These are phyloP conservation scores for Syzygium aromaticum DNA, from an alignment of 345 rosid species.

Conservation along the genomic window DNA sequence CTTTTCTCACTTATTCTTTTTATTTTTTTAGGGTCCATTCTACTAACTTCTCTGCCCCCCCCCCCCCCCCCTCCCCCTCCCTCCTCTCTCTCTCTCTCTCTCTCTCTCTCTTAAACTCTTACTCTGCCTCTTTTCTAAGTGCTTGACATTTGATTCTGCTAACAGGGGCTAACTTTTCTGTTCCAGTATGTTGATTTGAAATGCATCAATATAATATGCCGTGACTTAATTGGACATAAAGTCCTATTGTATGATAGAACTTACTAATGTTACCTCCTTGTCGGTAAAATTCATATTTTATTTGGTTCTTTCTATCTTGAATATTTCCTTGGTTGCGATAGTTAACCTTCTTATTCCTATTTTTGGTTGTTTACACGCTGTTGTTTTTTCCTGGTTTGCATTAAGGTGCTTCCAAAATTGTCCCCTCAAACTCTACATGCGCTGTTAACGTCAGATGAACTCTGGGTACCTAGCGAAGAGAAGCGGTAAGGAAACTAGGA, in stretches of 20 bases:
- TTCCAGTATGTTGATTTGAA: neutral
- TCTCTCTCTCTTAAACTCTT: neutral
- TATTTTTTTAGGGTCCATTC: neutral
- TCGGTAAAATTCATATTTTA: neutral
- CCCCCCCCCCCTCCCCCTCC: no score
- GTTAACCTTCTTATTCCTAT: neutral
- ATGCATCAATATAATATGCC: neutral
- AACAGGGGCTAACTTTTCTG: neutral
- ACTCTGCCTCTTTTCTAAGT: neutral
- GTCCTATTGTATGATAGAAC: neutral
- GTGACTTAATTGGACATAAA: neutral
- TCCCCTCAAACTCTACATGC: constrained; percentile 89
- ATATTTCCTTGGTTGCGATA: neutral
- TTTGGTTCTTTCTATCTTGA: neutral
- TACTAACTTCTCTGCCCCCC: no score
- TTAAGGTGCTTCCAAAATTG: constrained; percentile 83
- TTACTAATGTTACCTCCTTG: neutral
- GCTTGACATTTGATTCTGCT: neutral
- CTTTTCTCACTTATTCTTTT: neutral
- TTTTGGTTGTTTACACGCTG: neutral
- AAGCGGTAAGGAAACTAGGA: constrained; percentile 54
- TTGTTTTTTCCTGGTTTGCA: neutral
- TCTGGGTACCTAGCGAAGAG: constrained; percentile 93
- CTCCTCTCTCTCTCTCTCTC: neutral
- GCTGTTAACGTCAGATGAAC: constrained; percentile 85